Evolutionary conservation across 2,329 filamentous ascomycete genomes (phyloP), one percentile per base, ranked within the genome.

Genomic region (Colletotrichum viniferum): DNA sequence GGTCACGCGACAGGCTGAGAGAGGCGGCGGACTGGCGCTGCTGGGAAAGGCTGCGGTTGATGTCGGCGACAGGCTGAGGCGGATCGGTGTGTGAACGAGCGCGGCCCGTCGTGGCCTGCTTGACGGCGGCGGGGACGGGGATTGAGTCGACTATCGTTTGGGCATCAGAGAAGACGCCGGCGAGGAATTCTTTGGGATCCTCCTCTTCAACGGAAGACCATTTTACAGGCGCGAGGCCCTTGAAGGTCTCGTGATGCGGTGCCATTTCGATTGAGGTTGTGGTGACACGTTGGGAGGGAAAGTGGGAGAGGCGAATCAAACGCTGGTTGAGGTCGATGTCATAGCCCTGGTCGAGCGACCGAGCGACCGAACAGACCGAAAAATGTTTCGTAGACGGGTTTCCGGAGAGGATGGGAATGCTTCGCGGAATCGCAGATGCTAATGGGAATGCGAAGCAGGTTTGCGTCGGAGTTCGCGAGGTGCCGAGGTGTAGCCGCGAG

Each of bases 141-240:
- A 98, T 90, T 7, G 95, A 96, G 80, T 96, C 94, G 79, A 94
- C 87, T 71, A 97, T 90, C 21, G 93, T 87, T 80, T 95, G 93
- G 24, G 92, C 92, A 76, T 94, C 89, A 32, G 85, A 85, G 82
- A 96, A 94, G 74, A 94, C 91, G 56, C 88, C 85, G 72, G 85
- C 80, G 56, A 94, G 83, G 81, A 92, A 92, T 9, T 85, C 79
- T 24, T 87, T 84, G 55, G 93, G 87, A 73, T 88, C 85, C 62
- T 90, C 85, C 28, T 84, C 81, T 77, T 85, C 79, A 68, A 87
- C 78, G 78, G 84, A 83, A 38, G 87, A 82, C 88, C 90, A 93
- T 60, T 89, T 85, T 74, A 89, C 85, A 13, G 91, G 90, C 38
- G 86, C 86, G 52, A 94, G 87, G 43, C 87, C 86, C 81, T 88